Base-by-base conservation (phyloP, 2,329 filamentous ascomycete species). In the Harringtonia lauricola region DNA sequence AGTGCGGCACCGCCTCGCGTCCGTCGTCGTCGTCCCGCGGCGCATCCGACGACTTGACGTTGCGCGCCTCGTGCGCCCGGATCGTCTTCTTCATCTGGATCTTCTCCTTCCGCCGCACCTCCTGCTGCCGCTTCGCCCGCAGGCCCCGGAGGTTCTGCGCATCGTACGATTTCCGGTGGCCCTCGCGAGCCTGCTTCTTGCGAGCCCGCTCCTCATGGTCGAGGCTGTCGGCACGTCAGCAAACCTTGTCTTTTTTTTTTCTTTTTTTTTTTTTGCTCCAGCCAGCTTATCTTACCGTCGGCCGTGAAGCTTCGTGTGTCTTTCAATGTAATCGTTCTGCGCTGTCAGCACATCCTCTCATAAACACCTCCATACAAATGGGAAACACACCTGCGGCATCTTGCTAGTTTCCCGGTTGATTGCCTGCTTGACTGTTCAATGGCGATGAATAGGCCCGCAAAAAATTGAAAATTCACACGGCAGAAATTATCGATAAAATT, bases 11-110 rank as follows among this genome's bases (percentile, higher is more conserved):
- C 45, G 92, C 86, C 40, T 86, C 86, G 53, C 74, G 79, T 22
- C 80, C 80, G 48, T 89, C 85, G 64, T 92, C 84, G 55, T 83
- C 77, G 52, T 84, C 80, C 13, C 42, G 42, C n/a, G 49, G 47
- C 44, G 82, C 81, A 45, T 52, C 50, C 28, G 76, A 70, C 9
- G 84, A 86, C 69, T 96, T 95, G 71, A 96, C 81, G 60, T 95
- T 94, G 67, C 87, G 82, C 72, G 95, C 86, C 67, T 98, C 92
- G 70, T 95, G 86, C 36, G 86, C 84, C 67, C 85, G 86, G 76
- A 98, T 94, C 58, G 81, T 72, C 75, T 95, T 94, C 66, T 83
- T 84, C 83, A 95, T 89, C 75, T 94, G 87, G 61, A 95, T 94
- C 82, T 98, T 98, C 73, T 98, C 89, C 63, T 89, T 84, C 70